Percentiles rank a stretch among this genome's conserved stretches.
phyloP scores from a whole-genome alignment of 2,329 filamentous ascomycete species.

The Septoria petroselini region DNA sequence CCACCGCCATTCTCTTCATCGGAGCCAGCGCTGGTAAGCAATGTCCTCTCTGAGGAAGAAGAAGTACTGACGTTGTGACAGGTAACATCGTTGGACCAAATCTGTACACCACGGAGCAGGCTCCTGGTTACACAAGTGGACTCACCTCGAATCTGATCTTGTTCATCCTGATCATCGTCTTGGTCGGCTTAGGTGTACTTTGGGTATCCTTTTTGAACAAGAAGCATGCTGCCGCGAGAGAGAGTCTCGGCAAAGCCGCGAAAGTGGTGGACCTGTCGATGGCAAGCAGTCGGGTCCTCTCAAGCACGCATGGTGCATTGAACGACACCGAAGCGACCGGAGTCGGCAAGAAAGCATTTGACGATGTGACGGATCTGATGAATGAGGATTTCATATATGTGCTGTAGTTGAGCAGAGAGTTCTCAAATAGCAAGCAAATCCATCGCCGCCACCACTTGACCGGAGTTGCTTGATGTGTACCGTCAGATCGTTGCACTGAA shows the following conservation, averaged over 20 bases:
- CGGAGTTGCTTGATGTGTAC: no score
- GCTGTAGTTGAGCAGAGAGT: no score
- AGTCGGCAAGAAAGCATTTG: constrained; percentile 51
- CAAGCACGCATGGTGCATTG: constrained; percentile 35
- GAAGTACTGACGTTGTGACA: neutral
- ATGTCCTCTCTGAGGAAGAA: neutral
- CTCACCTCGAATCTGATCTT: constrained; percentile 60
- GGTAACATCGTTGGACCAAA: constrained; percentile 66
- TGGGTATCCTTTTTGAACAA: constrained; percentile 56
- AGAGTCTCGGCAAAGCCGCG: constrained; percentile 58
- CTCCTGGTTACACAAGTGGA: constrained; percentile 57
- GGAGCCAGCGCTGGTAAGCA: constrained; percentile 52
- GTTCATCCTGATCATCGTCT: constrained; percentile 57
- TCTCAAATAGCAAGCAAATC: no score
- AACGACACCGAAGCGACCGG: constrained; percentile 35
- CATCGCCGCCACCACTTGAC: neutral
- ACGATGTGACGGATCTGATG: constrained; percentile 59
- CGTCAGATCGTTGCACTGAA: constrained; percentile 31
- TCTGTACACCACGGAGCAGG: constrained; percentile 60
- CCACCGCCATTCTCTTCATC: constrained; percentile 62
- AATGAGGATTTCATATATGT: constrained; percentile 65
- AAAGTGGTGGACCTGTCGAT: constrained; percentile 60
- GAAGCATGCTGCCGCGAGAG: constrained; percentile 54
- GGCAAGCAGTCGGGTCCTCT: constrained; percentile 47
- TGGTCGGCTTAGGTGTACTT: constrained; percentile 46